Percentiles rank a stretch among this genome's conserved stretches.
Evolutionary conservation across 495 filamentous ascomycete species (phyloP).

Genomic region (Tuber umbilicatum): DNA sequence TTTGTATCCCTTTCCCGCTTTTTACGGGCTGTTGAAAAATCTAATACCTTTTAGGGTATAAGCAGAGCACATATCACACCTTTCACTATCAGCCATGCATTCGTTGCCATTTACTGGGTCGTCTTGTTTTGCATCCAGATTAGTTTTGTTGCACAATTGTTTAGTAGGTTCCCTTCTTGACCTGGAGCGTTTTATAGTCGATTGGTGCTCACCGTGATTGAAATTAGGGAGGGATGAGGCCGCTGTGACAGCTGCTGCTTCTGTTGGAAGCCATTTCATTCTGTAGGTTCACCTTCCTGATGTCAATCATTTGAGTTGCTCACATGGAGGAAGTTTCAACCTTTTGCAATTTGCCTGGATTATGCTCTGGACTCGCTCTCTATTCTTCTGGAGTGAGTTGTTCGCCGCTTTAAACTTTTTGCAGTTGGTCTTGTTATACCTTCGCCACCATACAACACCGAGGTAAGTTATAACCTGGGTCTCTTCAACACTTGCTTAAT

Average conservation of each 20-base stretch:
- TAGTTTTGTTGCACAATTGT: constrained; percentile 69
- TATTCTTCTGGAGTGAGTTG: constrained; percentile 66
- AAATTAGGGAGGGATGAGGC: constrained; percentile 49
- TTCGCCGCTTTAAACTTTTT: constrained; percentile 72
- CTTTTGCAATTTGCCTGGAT: constrained; percentile 70
- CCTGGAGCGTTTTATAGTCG: background rate
- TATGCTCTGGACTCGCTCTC: constrained; percentile 68
- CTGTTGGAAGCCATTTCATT: constrained; percentile 78
- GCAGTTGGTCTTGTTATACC: constrained; percentile 69
- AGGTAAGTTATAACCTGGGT: constrained; percentile 31
- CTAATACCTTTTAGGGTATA: constrained; percentile 58
- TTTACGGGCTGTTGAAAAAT: background rate
- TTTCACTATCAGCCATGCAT: constrained; percentile 65
- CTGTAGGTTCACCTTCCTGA: constrained; percentile 45
- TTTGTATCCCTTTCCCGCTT: background rate
- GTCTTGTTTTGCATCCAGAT: constrained; percentile 67
- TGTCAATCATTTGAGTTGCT: background rate
- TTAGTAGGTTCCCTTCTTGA: constrained; percentile 42
- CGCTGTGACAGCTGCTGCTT: constrained; percentile 60
- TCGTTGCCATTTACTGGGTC: constrained; percentile 75
- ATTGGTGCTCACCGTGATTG: background rate
- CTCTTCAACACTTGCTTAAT: background rate
- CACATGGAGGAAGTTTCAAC: constrained; percentile 49
- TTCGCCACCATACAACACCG: constrained; percentile 62
- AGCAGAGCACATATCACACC: constrained; percentile 59